Percentiles rank a stretch among this genome's conserved stretches.
phyloP scores from a whole-genome alignment of 805 yeast species.

The Lipomyces sp. region DNA sequence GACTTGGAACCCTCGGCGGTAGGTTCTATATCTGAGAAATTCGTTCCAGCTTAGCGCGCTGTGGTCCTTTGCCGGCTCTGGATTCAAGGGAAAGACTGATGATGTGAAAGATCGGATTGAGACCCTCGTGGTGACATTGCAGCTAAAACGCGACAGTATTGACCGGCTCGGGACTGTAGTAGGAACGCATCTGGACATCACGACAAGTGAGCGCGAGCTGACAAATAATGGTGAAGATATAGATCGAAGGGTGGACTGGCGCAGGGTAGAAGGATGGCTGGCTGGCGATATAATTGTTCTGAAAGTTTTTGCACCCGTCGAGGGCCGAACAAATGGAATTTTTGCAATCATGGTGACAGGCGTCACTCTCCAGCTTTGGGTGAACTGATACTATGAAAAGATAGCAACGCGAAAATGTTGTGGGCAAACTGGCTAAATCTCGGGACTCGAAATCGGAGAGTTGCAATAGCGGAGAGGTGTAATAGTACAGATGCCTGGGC shows the following conservation, averaged over 20 bases:
- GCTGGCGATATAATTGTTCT: neutral
- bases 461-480: no score
- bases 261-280: neutral
- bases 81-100: neutral
- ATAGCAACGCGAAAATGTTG: neutral
- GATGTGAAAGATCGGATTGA: conserved; percentile 1
- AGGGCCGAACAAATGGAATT: neutral
- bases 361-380: neutral
- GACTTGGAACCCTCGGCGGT: conserved; percentile 71
- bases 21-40: conserved; percentile 74
- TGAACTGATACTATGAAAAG: neutral
- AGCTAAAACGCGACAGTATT: neutral
- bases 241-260: neutral
- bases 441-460: neutral
- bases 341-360: neutral
- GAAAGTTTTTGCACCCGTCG: neutral
- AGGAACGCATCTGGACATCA: neutral
- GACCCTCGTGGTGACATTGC: neutral
- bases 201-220: neutral
- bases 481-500: no score
- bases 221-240: neutral
- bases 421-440: neutral
- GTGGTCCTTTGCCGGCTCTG: conserved; percentile 1
- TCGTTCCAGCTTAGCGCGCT: conserved; percentile 70
- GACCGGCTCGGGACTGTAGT: neutral